Evolutionary conservation across 2,329 filamentous ascomycete species (phyloP), one percentile per base, ranked within the genome.

Genomic region (Epichloe hybrida): DNA sequence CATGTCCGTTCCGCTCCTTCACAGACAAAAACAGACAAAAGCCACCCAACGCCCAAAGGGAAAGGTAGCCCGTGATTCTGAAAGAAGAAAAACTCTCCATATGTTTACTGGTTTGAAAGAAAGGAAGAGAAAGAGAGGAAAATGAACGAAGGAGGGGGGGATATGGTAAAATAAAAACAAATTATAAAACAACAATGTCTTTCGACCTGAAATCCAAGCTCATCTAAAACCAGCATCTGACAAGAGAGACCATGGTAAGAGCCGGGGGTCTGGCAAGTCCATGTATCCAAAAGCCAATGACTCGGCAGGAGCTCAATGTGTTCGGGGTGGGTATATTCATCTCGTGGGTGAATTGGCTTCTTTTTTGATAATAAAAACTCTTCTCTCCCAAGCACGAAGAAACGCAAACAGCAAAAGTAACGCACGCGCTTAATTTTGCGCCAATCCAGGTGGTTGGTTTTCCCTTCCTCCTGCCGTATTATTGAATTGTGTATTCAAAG

Each of bases 321-420:
- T 40, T 46, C 15, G 2, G 40, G 20, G 47, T 9, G 51, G 51
- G 51, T 50, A 53, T 53, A 48, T 48, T 50, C 50, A 49, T 48
- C 48, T 44, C 45, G 40, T 36, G 11, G 44, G 48, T 47, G 48
- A 17, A 42, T 45, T 27, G 15, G 39, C 38, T 50, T 23, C 6
- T 37, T 17, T 40, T 27, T 42, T n/a, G n/a, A 43, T 9, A 47
- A 15, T 7, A 37, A 21, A 36, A 49, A 27, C 13, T 31, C 8
- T 31, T 23, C 21, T 39, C 42, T 21, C 39, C 41, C 48, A 37
- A 37, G 21, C 31, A 37, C 27, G 9, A 44, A 34, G 34, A 46
- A 50, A 46, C 35, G 21, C n/a, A 48, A 48, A 31, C 4, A 21
- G n/a, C 20, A 36, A 21, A 48, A 21, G 35, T 34, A 44, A 34